Percentiles rank a stretch among this genome's conserved stretches.
Evolutionary conservation across 2,329 filamentous ascomycete species (phyloP).

Genomic region (Teratosphaeria nubilosa): DNA sequence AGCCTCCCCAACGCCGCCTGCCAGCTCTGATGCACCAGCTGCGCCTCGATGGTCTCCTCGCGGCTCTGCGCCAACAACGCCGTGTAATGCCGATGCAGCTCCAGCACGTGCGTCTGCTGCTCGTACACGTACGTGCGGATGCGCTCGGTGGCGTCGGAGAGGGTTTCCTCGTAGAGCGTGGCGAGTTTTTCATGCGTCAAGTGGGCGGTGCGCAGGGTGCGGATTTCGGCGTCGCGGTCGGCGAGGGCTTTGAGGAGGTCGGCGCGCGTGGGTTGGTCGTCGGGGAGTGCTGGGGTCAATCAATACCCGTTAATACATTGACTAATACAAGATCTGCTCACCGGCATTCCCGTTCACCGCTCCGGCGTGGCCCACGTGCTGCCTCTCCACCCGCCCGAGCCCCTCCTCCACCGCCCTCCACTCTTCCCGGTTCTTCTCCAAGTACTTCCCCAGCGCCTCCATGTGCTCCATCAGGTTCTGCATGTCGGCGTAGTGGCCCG

Average conservation of each 20-base stretch:
- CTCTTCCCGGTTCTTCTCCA: conserved; percentile 27
- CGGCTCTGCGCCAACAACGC: conserved; percentile 34
- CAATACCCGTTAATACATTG: too few species aligned
- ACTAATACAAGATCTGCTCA: background rate
- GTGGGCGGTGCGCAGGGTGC: conserved; percentile 17
- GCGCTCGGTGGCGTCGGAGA: conserved; percentile 20
- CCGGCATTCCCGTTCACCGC: background rate
- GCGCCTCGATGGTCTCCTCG: conserved; percentile 34
- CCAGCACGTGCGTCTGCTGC: conserved; percentile 33
- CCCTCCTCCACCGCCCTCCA: conserved; percentile 24
- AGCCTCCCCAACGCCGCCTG: conserved; percentile 36
- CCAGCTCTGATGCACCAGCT: conserved; percentile 40
- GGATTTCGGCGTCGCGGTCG: conserved; percentile 16
- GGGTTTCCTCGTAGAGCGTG: conserved; percentile 32
- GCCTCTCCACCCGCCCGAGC: conserved; percentile 21
- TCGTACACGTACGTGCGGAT: conserved; percentile 28
- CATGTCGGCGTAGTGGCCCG: conserved; percentile 30
- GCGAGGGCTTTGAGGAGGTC: conserved; percentile 20
- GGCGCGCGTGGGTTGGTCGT: conserved; percentile 18
- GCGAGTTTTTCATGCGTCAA: conserved; percentile 19
- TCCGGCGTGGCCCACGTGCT: conserved; percentile 5
- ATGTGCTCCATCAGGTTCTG: conserved; percentile 28
- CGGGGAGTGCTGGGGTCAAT: background rate
- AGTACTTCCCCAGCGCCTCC: conserved; percentile 23
- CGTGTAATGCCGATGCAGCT: conserved; percentile 40